Conservation (phyloP, 345 rosid species). For the Zanthoxylum bungeanum region DNA sequence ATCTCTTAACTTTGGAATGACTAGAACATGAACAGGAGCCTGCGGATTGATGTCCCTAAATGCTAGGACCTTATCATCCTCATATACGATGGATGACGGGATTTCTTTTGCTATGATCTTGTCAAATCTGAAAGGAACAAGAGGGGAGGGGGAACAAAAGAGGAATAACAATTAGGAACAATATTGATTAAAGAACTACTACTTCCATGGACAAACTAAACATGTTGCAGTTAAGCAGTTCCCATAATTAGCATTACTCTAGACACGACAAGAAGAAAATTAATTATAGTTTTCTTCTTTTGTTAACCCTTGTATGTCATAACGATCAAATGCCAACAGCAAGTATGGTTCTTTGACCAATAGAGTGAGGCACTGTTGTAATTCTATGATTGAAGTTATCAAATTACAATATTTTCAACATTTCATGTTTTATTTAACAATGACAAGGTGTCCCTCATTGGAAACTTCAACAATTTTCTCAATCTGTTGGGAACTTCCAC, state of each 20-base stretch:
- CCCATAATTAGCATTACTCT: no score
- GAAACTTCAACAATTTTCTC: not conserved
- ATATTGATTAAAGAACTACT: not conserved
- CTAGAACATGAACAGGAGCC: conserved; percentile 91
- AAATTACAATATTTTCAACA: not conserved
- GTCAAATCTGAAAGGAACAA: conserved; percentile 56
- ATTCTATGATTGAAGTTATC: no score
- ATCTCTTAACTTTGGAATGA: conserved; percentile 82
- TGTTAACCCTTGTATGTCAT: not conserved
- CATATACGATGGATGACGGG: conserved; percentile 79
- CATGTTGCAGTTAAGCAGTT: not conserved
- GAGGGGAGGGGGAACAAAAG: not conserved
- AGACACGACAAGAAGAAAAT: no score
- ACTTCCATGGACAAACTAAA: conserved; percentile 6
- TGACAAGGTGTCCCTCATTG: not conserved
- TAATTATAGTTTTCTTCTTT: no score
- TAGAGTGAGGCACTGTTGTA: no score
- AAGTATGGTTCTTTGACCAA: no score
- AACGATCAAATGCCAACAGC: no score
- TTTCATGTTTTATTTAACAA: not conserved
- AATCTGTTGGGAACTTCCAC: not conserved
- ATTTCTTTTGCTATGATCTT: conserved; percentile 89
- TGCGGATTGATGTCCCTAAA: conserved; percentile 76
- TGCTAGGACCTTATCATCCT: conserved; percentile 90
- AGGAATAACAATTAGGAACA: not conserved